Conservation (phyloP, 805 yeast genomes). For the Candida cerambycidarum region DNA sequence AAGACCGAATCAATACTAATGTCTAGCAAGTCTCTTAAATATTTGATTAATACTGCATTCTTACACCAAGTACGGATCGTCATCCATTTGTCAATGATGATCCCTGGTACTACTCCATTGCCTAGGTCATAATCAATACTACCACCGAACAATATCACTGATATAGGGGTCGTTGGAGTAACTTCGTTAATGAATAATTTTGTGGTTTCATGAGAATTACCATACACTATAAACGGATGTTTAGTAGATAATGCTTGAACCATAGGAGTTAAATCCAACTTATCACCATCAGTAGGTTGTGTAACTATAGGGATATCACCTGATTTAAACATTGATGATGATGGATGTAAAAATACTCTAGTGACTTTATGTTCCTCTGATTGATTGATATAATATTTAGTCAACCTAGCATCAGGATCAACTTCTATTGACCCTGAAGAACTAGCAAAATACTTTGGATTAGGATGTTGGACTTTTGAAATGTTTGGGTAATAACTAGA, state of each 20-base stretch:
- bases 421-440: conserved; percentile 77
- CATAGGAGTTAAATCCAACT: conserved; percentile 43
- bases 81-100: conserved; percentile 84
- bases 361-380: conserved; percentile 32
- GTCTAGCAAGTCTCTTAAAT: conserved; percentile 66
- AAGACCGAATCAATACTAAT: conserved; percentile 62
- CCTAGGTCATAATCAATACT: conserved; percentile 57
- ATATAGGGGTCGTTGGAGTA: conserved; percentile 75
- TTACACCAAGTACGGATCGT: conserved; percentile 93
- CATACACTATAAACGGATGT: conserved; percentile 63
- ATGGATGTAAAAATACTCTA: conserved; percentile 84
- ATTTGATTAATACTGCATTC: conserved; percentile 80
- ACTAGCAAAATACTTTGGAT: conserved; percentile 68
- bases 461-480: conserved; percentile 79
- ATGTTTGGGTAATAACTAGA: conserved; percentile 84
- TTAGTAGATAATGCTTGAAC: conserved; percentile 18
- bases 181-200: conserved; percentile 71
- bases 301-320: conserved; percentile 2
- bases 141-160: conserved; percentile 82
- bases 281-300: conserved; percentile 22
- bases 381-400: conserved; percentile 8
- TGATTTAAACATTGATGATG: conserved; percentile 65
- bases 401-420: conserved; percentile 69
- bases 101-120: conserved; percentile 61
- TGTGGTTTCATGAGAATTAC: conserved; percentile 58